A percentile compares a stretch with the other conserved stretches of the same genome.
These are phyloP conservation scores for Kwoniella dendrophila DNA, from an alignment of 768 basidiomycete genomes.

Conservation along the genomic window DNA sequence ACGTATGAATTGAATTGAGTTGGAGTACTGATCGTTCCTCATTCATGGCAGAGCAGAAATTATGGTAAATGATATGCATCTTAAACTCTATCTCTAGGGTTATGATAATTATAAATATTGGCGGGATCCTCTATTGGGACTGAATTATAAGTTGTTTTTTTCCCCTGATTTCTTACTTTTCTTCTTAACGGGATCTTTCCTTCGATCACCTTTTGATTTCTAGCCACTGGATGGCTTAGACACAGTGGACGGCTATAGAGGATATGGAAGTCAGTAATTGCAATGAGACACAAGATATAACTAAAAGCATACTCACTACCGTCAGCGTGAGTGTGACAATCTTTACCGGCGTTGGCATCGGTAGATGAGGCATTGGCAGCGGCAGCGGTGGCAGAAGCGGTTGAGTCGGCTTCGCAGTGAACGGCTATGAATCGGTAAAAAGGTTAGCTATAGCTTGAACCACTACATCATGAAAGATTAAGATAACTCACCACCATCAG, in stretches of 20 bases:
- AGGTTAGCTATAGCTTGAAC: neutral
- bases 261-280: neutral
- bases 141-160: too few relatives aligned
- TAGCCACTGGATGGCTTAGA: neutral
- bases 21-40: too few relatives aligned
- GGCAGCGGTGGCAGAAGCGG: slow-evolving; percentile 22
- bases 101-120: too few relatives aligned
- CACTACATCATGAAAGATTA: neutral
- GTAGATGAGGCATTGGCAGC: slow-evolving; percentile 17
- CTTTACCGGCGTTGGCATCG: slow-evolving; percentile 3
- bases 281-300: too few relatives aligned
- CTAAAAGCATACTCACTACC: slow-evolving; percentile 1
- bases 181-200: neutral
- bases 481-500: slow-evolving; percentile 33
- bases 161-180: neutral
- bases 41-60: too few relatives aligned
- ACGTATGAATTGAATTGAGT: too few relatives aligned
- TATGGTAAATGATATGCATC: too few relatives aligned
- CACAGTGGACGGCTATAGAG: slow-evolving; percentile 21
- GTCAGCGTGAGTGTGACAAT: slow-evolving; percentile 41
- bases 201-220: neutral
- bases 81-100: too few relatives aligned
- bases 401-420: slow-evolving; percentile 12
- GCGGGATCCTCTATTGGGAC: too few relatives aligned
- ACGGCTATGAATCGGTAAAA: slow-evolving; percentile 4